phyloP scores from a whole-genome alignment of 2,329 filamentous ascomycete species.

The Domatiomyces globalis region DNA sequence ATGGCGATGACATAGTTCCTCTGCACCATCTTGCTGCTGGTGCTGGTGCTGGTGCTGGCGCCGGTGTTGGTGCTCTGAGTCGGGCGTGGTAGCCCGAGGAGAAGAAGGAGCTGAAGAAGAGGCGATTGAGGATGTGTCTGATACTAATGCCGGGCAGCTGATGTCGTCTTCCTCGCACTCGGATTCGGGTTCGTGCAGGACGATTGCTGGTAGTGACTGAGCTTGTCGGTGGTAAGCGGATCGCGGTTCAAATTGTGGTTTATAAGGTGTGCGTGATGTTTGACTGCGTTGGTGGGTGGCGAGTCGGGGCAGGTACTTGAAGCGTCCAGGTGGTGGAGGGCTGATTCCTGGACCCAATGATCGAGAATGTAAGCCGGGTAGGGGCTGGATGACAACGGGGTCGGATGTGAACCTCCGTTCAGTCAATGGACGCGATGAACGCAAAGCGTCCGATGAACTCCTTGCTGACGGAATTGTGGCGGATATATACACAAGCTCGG shows the following conservation, averaged over 20 bases:
- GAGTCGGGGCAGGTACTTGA: constrained; percentile 3
- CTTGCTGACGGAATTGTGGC: not conserved
- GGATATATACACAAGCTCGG: not conserved
- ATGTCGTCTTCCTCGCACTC: not conserved
- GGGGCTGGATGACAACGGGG: constrained; percentile 11
- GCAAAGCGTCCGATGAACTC: constrained; percentile 1
- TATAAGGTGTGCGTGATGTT: not conserved
- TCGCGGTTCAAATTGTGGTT: not conserved
- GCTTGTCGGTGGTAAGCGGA: not conserved
- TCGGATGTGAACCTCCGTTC: constrained; percentile 11
- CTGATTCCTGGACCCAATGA: constrained; percentile 14
- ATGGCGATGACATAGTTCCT: constrained; percentile 36
- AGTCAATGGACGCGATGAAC: constrained; percentile 5
- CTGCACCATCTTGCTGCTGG: constrained; percentile 26
- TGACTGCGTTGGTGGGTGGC: constrained; percentile 1
- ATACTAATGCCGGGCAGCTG: not conserved
- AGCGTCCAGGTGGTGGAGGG: constrained; percentile 15
- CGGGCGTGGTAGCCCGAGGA: not conserved
- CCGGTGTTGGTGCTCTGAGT: not conserved
- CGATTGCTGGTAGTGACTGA: not conserved
- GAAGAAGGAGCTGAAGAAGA: not conserved
- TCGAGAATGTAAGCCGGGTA: constrained; percentile 14
- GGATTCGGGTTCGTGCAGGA: not conserved
- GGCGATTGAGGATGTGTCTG: not conserved
- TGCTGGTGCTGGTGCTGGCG: not conserved